Conservation (phyloP, 1,139 yeast species). For the Pichia terricola region DNA sequence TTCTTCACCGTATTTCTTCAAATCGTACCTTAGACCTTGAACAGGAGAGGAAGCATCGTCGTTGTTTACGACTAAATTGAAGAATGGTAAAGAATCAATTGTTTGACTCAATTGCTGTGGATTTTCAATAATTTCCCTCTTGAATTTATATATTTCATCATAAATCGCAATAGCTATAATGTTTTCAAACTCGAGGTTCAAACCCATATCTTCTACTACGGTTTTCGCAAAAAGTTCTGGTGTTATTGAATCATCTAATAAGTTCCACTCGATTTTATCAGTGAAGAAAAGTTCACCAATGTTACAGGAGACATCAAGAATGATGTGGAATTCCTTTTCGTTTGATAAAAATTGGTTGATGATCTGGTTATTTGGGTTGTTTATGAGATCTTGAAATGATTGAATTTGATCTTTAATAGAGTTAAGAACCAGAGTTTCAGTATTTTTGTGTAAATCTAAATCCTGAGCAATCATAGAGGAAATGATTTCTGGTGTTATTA, state of each 20-base stretch:
- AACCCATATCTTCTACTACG: conserved; percentile 78
- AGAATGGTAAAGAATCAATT: conserved; percentile 26
- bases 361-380: conserved; percentile 25
- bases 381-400: conserved; percentile 36
- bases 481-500: conserved; percentile 77
- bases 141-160: conserved; percentile 66
- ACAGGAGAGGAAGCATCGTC: conserved; percentile 7
- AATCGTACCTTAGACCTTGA: conserved; percentile 61
- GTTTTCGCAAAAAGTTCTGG: conserved; percentile 80
- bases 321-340: conserved; percentile 56
- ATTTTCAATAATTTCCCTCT: conserved; percentile 83
- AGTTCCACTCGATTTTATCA: conserved; percentile 94
- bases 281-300: conserved; percentile 78
- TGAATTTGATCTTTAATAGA: conserved; percentile 74
- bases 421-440: conserved; percentile 57
- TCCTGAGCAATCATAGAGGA: conserved; percentile 75
- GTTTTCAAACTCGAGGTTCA: conserved; percentile 77
- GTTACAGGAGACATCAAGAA: conserved; percentile 74
- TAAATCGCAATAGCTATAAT: conserved; percentile 85
- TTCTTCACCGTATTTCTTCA: conserved; percentile 50
- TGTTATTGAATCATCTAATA: conserved; percentile 51
- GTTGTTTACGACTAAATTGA: conserved; percentile 32
- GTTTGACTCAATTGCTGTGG: conserved; percentile 33
- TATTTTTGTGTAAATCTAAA: conserved; percentile 60
- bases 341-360: conserved; percentile 35